A percentile compares a stretch with the other conserved stretches of the same genome.
phyloP scores from a whole-genome alignment of 2,329 filamentous ascomycete species.

The Ceratocystis albifundus region DNA sequence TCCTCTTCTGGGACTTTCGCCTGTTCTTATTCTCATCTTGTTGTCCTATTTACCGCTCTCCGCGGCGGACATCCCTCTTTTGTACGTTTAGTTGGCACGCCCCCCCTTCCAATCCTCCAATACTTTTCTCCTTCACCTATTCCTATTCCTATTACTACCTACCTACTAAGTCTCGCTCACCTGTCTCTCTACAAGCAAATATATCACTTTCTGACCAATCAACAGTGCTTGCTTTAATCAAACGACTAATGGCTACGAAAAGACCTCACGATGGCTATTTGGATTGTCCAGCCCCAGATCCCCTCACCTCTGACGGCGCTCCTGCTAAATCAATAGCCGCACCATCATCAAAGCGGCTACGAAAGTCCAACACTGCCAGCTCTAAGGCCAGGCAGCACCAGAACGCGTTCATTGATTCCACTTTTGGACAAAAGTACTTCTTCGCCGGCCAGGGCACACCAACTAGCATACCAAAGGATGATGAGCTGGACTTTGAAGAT shows the following conservation, averaged over 20 bases:
- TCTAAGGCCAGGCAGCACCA: constrained; percentile 35
- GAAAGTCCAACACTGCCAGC: constrained; percentile 28
- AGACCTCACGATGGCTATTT: constrained; percentile 10
- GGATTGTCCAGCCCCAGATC: constrained; percentile 1
- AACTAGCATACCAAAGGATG: constrained; percentile 37
- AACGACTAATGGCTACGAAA: constrained; percentile 20
- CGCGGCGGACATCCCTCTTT: too few species aligned
- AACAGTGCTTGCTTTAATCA: background rate
- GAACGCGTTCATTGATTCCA: constrained; percentile 44
- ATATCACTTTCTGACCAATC: too few species aligned
- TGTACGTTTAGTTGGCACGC: too few species aligned
- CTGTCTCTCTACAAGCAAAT: too few species aligned
- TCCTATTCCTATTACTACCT: too few species aligned
- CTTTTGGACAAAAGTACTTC: constrained; percentile 60
- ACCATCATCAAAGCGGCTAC: constrained; percentile 12
- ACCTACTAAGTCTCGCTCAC: too few species aligned
- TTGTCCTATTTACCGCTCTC: background rate
- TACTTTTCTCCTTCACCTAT: too few species aligned
- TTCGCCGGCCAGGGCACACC: constrained; percentile 51
- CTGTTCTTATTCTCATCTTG: background rate
- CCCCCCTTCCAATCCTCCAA: too few species aligned
- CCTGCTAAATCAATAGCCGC: background rate
- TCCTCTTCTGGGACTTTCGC: background rate
- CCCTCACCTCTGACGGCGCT: background rate
- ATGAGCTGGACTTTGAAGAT: constrained; percentile 56